Evolutionary conservation across 441 rosid species (phyloP).

Genomic region (Pelargonium cotyledonis): DNA sequence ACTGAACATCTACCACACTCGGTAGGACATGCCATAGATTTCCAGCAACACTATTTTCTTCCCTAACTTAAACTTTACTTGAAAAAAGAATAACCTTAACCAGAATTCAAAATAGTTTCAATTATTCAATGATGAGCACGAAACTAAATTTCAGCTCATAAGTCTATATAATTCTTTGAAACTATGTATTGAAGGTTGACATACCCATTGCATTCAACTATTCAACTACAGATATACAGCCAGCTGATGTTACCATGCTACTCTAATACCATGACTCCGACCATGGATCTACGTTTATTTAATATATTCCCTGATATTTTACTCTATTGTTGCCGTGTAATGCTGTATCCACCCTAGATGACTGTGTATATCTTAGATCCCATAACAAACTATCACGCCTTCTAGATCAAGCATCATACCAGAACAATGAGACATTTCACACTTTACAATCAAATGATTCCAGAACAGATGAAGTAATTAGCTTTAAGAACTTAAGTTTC

Average conservation of each 20-base stretch:
- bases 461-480: not conserved
- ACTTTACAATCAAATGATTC: not conserved
- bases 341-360: not conserved
- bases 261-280: not conserved
- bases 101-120: not conserved
- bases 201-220: not conserved
- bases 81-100: not conserved
- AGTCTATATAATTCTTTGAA: not conserved
- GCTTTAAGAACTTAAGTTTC: not conserved
- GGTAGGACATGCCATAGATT: not conserved
- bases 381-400: not conserved
- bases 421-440: not conserved
- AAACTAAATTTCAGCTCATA: not conserved
- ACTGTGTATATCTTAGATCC: not conserved
- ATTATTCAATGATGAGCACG: not conserved
- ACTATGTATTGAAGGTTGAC: not conserved
- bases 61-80: not conserved
- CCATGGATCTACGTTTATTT: not conserved
- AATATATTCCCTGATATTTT: not conserved
- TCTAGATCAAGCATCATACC: not conserved
- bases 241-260: not conserved
- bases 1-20: not conserved
- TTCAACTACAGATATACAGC: not conserved
- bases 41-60: not conserved
- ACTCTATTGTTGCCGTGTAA: not conserved